Percentiles rank a stretch among this genome's conserved stretches.
These are phyloP conservation scores for Macrotyloma uniflorum DNA, from an alignment of 306 rosid genomes.

Conservation along the genomic window DNA sequence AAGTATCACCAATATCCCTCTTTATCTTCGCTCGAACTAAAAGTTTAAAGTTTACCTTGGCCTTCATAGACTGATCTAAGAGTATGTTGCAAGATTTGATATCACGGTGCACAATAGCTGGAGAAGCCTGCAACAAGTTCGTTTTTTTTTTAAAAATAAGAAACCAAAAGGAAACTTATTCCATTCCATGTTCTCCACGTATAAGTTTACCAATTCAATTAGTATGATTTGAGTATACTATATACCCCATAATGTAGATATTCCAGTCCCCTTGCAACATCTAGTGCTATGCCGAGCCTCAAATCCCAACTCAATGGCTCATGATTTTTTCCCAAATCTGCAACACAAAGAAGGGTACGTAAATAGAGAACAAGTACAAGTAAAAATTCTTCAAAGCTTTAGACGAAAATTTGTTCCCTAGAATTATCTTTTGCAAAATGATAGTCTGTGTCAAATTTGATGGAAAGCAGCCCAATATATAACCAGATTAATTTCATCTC, in stretches of 20 bases:
- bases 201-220: not conserved
- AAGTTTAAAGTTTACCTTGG: constrained; percentile 64
- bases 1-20: constrained; percentile 7
- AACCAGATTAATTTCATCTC: not conserved
- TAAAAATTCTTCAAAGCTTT: not conserved
- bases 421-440: not conserved
- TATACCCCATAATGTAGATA: constrained; percentile 95
- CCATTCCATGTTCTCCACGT: constrained; percentile 1
- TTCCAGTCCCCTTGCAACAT: constrained; percentile 91
- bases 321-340: constrained; percentile 51
- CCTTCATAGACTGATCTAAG: constrained; percentile 82
- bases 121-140: constrained; percentile 72
- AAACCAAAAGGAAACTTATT: constrained; percentile 17
- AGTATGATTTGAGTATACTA: constrained; percentile 21
- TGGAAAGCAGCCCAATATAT: not conserved
- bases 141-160: not conserved
- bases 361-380: constrained; percentile 5
- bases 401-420: not conserved
- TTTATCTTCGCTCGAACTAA: constrained; percentile 26
- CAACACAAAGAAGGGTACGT: not conserved
- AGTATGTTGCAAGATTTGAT: constrained; percentile 88
- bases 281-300: constrained; percentile 77
- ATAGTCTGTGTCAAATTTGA: not conserved
- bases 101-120: constrained; percentile 93
- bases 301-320: constrained; percentile 81